Base-by-base conservation (phyloP, 179 eudicot species). In the Monotropa hypopitys region DNA sequence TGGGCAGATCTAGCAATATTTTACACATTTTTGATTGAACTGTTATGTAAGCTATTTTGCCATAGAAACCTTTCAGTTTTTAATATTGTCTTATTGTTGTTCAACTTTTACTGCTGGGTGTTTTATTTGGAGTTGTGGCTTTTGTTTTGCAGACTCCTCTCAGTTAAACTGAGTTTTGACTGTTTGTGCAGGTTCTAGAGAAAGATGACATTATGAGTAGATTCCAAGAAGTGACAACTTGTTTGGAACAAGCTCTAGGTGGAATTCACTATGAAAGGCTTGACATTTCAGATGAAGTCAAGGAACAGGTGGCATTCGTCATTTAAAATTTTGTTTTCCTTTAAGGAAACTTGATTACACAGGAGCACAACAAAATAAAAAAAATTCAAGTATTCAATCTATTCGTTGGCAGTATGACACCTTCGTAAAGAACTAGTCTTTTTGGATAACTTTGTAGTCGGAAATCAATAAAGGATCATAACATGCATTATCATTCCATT, bases 281-380 rank as follows among this genome's bases (percentile, higher is more conserved):
- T 81, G 97, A 90, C 81, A 90, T 94, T 65, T 88, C 98, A 13
- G 98, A 92, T 74, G 98, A 94, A 88, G 90, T 94, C 56, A 92
- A 88, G 81, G 98, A 94, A 80, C 98, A 94, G 96, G 98, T 93
- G 76, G 45, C 43, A 61, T 50, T 67, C 73, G 49, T 61, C 47
- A 12, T 54, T 82, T 53, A 51, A 80, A 74, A 50, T 35, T 81
- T 28, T 40, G 30, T 66, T 77, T 62, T 26, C 82, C n/a, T 53
- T 76, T 66, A n/a, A 49, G 11, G 28, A 57, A 32, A 80, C 70
- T 9, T 33, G 42, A 76, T 47, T 66, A 13, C 30, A 9, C 28
- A 62, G 50, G 71, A 23, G 59, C 73, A 33, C 43, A 56, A 9
- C 26, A 33, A 12, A 15, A 43, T 13, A 4, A n/a, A n/a, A n/a